Base-by-base conservation (phyloP, 1,284 basidiomycete genomes). In the Cystobasidium sp. region DNA sequence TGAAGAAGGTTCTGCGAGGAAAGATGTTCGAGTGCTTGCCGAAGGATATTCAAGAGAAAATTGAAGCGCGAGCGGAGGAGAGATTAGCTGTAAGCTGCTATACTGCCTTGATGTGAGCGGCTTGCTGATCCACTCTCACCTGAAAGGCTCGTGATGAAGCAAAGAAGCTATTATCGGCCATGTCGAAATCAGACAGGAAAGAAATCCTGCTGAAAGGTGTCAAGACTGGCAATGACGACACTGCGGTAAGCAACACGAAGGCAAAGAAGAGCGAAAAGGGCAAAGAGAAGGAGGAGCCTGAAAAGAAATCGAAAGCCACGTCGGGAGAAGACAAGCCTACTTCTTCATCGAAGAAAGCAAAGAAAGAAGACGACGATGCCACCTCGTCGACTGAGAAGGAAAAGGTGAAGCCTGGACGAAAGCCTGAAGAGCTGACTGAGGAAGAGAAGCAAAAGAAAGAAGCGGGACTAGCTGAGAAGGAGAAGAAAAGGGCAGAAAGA, bases 1-100 rank as follows among this genome's bases (percentile, higher is more conserved):
- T 90, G 7, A 88, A 86, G 77, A 85, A 88, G 16, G 31, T 41
- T 64, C 31, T 63, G 1, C 69, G 69, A 24, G 16, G 5, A 22
- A n/a, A 78, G 31, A 67, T 76, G 24, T 24, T 61, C 31, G 43
- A 47, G 20, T 43, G 74, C 16, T 64, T 77, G 31, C 67, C 72
- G 2, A n/a, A 51, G 31, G 79, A 79, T 43, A 55, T 76, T 24
- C 44, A 59, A 20, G 31, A 52, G 7, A 77, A 74, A 56, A 59
- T 74, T 18, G 73, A 75, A 47, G 65, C 65, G 31, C 52, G 77
- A 65, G 59, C 53, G 44, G 51, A 72, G 7, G 78, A 79, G 53
- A 49, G 78, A 44, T 61, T 65, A 20, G 58, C 76, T 59, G 75
- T 77, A 43, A 44, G 76, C 16, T 12, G 5, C 39, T 6, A 1